Conservation (phyloP, 1,139 yeast species). For the Debaryomyces fabryi region DNA sequence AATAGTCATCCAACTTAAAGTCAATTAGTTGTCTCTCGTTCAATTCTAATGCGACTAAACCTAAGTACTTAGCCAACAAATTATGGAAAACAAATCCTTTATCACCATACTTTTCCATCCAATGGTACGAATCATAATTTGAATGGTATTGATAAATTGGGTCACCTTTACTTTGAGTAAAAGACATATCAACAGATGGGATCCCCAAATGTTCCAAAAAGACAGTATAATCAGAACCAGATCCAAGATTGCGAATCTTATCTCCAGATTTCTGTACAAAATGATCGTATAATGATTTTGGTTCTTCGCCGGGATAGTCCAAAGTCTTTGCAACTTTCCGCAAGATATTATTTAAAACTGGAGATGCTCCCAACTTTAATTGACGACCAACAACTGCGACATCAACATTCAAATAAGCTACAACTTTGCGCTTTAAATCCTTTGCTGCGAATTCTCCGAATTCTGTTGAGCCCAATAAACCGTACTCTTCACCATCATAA, state of each 20-base stretch:
- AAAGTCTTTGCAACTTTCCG: slow-evolving; percentile 36
- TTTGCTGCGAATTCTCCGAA: slow-evolving; percentile 46
- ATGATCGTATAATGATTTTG: slow-evolving; percentile 58
- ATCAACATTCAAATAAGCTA: slow-evolving; percentile 49
- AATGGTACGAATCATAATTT: slow-evolving; percentile 56
- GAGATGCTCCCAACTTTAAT: slow-evolving; percentile 41
- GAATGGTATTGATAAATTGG: slow-evolving; percentile 62
- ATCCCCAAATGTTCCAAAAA: slow-evolving; percentile 52
- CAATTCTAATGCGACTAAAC: slow-evolving; percentile 54
- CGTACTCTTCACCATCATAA: slow-evolving; percentile 53
- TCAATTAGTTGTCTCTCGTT: slow-evolving; percentile 57
- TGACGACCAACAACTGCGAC: slow-evolving; percentile 40
- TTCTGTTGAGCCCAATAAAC: slow-evolving; percentile 51
- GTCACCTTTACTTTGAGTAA: slow-evolving; percentile 32
- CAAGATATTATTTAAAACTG: slow-evolving; percentile 37
- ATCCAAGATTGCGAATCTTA: slow-evolving; percentile 39
- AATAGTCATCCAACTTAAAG: slow-evolving; percentile 40
- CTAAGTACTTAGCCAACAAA: slow-evolving; percentile 59
- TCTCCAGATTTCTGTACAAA: slow-evolving; percentile 46
- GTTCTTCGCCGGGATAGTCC: slow-evolving; percentile 50
- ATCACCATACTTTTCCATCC: slow-evolving; percentile 61
- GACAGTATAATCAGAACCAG: slow-evolving; percentile 52
- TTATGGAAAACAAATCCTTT: slow-evolving; percentile 56
- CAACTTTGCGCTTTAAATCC: slow-evolving; percentile 38
- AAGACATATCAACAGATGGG: slow-evolving; percentile 45